Conservation (phyloP, 2,329 filamentous ascomycete species). For the Meredithiella fracta region DNA sequence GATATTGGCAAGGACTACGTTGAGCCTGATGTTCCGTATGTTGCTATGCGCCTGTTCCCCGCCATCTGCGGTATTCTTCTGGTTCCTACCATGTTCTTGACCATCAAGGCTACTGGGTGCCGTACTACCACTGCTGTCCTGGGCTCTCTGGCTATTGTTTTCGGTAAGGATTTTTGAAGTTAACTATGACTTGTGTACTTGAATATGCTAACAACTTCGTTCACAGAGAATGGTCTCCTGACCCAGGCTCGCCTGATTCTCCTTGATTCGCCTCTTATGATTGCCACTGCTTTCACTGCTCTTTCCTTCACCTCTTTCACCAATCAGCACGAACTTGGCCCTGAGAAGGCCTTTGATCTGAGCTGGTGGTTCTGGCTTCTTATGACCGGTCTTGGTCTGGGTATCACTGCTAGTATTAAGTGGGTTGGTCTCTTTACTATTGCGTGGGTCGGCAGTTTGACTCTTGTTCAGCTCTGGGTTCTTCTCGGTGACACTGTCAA, state of each 20-base stretch:
- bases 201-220: not conserved
- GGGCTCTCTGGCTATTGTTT: conserved; percentile 75
- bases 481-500: conserved; percentile 77
- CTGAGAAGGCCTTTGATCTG: conserved; percentile 67
- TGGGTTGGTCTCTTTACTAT: conserved; percentile 99
- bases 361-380: conserved; percentile 98
- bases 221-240: conserved; percentile 75
- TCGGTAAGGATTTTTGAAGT: conserved; percentile 46
- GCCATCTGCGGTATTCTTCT: conserved; percentile 77
- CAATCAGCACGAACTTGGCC: conserved; percentile 91
- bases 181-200: not conserved
- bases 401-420: conserved; percentile 87
- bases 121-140: conserved; percentile 70
- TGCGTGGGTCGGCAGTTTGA: conserved; percentile 89
- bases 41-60: conserved; percentile 89
- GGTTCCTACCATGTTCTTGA: conserved; percentile 86
- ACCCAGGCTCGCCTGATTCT: conserved; percentile 93
- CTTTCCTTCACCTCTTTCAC: conserved; percentile 84
- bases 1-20: conserved; percentile 98
- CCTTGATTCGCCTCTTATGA: conserved; percentile 84
- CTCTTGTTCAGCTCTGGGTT: conserved; percentile 84
- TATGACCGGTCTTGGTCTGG: conserved; percentile 71
- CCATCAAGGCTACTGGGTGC: conserved; percentile 78
- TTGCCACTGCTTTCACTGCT: conserved; percentile 82
- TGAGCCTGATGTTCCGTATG: conserved; percentile 87